These are phyloP conservation scores for Neodidymelliopsis sp. DNA, from an alignment of 2,329 filamentous ascomycete species.

Conservation along the genomic window DNA sequence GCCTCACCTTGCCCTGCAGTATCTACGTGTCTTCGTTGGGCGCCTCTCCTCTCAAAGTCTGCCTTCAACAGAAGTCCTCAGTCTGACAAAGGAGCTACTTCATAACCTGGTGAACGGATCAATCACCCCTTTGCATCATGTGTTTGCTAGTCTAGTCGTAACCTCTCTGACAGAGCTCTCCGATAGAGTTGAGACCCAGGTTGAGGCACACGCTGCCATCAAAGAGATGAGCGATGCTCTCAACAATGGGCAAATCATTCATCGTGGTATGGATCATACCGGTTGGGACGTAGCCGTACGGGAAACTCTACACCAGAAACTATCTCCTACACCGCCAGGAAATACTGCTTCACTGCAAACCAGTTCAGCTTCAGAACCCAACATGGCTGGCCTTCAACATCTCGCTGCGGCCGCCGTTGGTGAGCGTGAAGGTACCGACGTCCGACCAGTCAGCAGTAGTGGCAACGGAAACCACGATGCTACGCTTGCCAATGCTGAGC, in stretches of 20 bases:
- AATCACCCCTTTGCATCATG: conserved; percentile 46
- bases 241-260: conserved; percentile 41
- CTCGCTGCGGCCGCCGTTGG: conserved; percentile 50
- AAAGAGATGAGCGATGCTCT: conserved; percentile 48
- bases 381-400: conserved; percentile 50
- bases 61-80: conserved; percentile 36
- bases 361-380: conserved; percentile 38
- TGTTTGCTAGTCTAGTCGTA: conserved; percentile 47
- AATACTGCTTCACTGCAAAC: conserved; percentile 33
- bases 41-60: conserved; percentile 33
- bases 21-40: conserved; percentile 45
- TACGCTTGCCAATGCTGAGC: conserved; percentile 33
- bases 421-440: conserved; percentile 43
- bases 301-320: conserved; percentile 43
- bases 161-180: conserved; percentile 45
- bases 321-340: conserved; percentile 27
- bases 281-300: conserved; percentile 48
- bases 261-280: conserved; percentile 38
- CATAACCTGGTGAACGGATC: conserved; percentile 33
- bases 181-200: conserved; percentile 45
- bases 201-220: conserved; percentile 45
- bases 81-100: conserved; percentile 40
- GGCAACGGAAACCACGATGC: conserved; percentile 29
- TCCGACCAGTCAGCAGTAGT: conserved; percentile 36
- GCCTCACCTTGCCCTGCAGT: conserved; percentile 47